These are phyloP conservation scores for Vaccinium myrtillus DNA, from an alignment of 148 eudicot species.

Conservation along the genomic window DNA sequence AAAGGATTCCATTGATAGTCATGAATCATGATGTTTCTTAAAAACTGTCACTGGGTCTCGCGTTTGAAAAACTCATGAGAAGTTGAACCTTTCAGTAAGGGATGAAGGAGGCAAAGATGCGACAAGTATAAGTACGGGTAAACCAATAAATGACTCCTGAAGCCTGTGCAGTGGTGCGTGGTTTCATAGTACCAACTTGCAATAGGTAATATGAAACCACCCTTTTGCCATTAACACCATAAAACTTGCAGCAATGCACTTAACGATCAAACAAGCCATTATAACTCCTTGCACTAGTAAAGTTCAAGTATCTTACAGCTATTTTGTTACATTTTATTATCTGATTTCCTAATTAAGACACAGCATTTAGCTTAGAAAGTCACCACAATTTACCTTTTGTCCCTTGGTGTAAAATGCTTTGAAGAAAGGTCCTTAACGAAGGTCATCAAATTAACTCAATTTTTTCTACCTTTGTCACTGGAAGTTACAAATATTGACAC, in stretches of 20 bases:
- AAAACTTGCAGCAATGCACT: background rate
- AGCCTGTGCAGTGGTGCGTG: background rate
- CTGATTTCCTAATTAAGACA: background rate
- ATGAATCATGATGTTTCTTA: background rate
- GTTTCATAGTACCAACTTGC: background rate
- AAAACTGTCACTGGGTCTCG: too few species aligned
- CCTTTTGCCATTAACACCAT: background rate
- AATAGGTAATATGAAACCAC: background rate
- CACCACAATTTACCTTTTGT: constrained; percentile 8
- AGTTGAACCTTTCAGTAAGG: background rate
- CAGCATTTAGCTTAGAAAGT: background rate
- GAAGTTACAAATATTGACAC: background rate
- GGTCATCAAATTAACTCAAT: background rate
- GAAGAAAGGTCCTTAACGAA: background rate
- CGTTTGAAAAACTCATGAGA: background rate
- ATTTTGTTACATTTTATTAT: background rate
- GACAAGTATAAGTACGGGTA: background rate
- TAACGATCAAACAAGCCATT: background rate
- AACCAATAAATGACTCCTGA: background rate
- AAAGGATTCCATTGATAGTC: background rate
- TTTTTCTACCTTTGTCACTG: background rate
- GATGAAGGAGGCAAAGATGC: background rate
- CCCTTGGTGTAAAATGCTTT: background rate
- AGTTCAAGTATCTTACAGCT: constrained; percentile 4
- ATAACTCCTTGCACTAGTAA: background rate